Percentiles rank a stretch among this genome's conserved stretches.
phyloP scores from a whole-genome alignment of 352 stramenopile genomes.

The Phytophthora pistaciae region DNA sequence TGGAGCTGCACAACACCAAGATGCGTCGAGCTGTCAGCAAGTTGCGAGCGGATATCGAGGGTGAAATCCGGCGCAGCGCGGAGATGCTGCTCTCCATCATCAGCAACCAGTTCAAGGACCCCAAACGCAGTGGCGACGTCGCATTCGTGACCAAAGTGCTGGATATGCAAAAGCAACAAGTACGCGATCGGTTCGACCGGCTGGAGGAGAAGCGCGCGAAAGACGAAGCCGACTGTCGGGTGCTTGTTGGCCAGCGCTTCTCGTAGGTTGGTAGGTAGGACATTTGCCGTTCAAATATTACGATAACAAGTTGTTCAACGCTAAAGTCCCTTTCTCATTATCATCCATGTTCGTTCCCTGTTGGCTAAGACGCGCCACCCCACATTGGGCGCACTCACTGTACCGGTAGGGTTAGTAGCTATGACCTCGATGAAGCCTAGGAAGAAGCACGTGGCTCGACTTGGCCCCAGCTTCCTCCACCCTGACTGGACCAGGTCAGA shows the following conservation, averaged over 20 bases:
- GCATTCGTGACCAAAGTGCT: constrained; percentile 31
- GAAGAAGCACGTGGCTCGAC: constrained; percentile 3
- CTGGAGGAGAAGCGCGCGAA: constrained; percentile 16
- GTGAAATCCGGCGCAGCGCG: constrained; percentile 21
- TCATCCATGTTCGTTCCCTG: background rate
- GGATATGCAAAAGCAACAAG: constrained; percentile 25
- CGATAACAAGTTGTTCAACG: background rate
- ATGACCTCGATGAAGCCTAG: background rate
- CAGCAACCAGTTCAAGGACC: constrained; percentile 27
- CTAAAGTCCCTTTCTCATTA: constrained; percentile 5
- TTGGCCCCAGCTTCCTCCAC: constrained; percentile 6
- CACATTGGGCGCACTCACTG: too few species aligned
- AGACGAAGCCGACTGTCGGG: constrained; percentile 21
- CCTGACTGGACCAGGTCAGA: constrained; percentile 28
- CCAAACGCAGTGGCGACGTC: constrained; percentile 18
- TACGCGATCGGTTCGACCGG: constrained; percentile 29
- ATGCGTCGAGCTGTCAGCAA: constrained; percentile 14
- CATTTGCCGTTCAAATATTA: background rate
- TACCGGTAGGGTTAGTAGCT: background rate
- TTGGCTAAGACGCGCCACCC: background rate
- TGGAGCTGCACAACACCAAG: constrained; percentile 32
- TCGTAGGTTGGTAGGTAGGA: background rate
- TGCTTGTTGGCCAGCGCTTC: constrained; percentile 17
- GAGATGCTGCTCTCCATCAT: constrained; percentile 34
- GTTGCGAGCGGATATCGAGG: constrained; percentile 23